A percentile compares a stretch with the other conserved stretches of the same genome.
phyloP scores from a whole-genome alignment of 2,329 filamentous ascomycete species.

The Fusarium metavorans region DNA sequence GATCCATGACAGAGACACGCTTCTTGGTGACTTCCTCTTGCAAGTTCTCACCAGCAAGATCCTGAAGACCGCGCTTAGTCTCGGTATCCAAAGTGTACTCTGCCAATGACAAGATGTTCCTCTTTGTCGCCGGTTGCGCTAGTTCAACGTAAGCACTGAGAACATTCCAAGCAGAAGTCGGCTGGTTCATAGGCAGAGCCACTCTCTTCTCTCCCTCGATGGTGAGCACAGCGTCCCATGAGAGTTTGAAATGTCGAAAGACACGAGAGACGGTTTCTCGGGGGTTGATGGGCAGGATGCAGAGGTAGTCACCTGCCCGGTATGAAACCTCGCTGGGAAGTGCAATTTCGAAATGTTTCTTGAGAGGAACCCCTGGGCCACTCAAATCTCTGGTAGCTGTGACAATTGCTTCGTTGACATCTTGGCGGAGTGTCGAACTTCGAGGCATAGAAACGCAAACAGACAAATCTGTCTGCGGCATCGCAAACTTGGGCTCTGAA shows the following conservation, averaged over 20 bases:
- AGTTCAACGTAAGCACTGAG: constrained; percentile 77
- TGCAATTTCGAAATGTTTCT: constrained; percentile 71
- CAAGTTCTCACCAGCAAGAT: constrained; percentile 51
- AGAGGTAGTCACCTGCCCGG: constrained; percentile 77
- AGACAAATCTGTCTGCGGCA: background rate
- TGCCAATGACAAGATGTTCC: constrained; percentile 47
- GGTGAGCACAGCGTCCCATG: constrained; percentile 69
- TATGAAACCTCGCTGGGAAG: constrained; percentile 73
- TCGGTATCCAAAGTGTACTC: constrained; percentile 49
- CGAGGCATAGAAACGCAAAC: background rate
- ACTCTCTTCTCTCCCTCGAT: constrained; percentile 61
- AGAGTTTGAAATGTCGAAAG: constrained; percentile 70
- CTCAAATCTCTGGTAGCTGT: constrained; percentile 65
- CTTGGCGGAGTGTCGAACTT: constrained; percentile 66
- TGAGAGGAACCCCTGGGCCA: constrained; percentile 56
- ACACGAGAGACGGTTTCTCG: constrained; percentile 69
- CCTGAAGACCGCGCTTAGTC: constrained; percentile 50
- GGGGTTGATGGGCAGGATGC: constrained; percentile 75
- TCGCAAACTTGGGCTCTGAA: constrained; percentile 48
- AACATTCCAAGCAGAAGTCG: constrained; percentile 70
- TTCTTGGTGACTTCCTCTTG: constrained; percentile 59
- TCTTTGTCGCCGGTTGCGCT: constrained; percentile 74
- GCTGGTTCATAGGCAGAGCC: constrained; percentile 62
- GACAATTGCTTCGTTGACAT: constrained; percentile 70
- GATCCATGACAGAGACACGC: constrained; percentile 68